Evolutionary conservation across 2,329 filamentous ascomycete genomes (phyloP).

Genomic region (Alternaria solani): DNA sequence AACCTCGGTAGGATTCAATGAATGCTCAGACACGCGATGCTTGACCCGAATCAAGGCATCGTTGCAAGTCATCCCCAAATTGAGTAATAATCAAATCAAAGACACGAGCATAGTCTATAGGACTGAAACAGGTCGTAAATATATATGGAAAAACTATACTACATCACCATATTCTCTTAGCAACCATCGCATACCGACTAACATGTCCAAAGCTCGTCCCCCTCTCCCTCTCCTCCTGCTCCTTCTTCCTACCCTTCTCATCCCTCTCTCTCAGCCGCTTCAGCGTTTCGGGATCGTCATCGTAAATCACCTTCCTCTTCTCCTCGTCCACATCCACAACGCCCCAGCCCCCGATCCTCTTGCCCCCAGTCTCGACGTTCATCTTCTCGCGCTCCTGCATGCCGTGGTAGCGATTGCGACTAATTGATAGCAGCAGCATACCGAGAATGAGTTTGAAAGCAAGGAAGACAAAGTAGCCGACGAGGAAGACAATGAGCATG

Average conservation of each 20-base stretch:
- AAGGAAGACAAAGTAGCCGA: conserved; percentile 83
- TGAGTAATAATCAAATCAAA: not conserved
- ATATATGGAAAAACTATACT: not conserved
- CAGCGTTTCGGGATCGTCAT: conserved; percentile 78
- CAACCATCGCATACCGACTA: conserved; percentile 90
- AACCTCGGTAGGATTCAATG: not conserved
- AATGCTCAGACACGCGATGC: not conserved
- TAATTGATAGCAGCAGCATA: conserved; percentile 83
- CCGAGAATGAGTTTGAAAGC: conserved; percentile 84
- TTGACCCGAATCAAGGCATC: not conserved
- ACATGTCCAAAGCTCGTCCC: conserved; percentile 70
- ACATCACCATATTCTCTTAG: conserved; percentile 90
- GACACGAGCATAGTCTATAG: not conserved
- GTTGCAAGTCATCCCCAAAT: not conserved
- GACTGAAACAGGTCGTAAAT: not conserved
- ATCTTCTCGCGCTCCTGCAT: conserved; percentile 76
- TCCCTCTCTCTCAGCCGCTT: conserved; percentile 67
- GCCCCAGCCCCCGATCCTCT: conserved; percentile 81
- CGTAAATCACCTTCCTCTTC: conserved; percentile 83
- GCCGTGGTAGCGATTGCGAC: conserved; percentile 77
- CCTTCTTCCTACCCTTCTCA: conserved; percentile 69
- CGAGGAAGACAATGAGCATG: conserved; percentile 86
- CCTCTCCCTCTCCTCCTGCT: conserved; percentile 59
- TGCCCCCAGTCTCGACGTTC: conserved; percentile 71
- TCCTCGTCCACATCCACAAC: conserved; percentile 90